Conservation (phyloP, 2,329 filamentous ascomycete genomes). For the Diaporthe eres region DNA sequence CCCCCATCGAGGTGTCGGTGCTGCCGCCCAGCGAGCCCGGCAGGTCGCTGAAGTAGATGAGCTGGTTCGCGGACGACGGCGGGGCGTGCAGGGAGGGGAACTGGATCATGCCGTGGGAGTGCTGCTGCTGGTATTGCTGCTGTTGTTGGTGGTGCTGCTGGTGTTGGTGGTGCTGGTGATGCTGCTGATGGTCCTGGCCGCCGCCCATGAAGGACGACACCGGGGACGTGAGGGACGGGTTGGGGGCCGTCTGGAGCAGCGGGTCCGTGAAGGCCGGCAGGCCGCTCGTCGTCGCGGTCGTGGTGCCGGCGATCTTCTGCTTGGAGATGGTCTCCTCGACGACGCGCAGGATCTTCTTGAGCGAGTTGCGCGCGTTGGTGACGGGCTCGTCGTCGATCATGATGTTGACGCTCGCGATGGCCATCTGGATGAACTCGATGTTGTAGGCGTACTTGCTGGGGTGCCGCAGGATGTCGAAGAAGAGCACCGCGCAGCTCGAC, state of each 20-base stretch:
- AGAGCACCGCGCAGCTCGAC: slow-evolving; percentile 48
- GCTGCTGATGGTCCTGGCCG: not conserved
- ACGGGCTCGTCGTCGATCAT: slow-evolving; percentile 46
- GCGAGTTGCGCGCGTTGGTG: slow-evolving; percentile 43
- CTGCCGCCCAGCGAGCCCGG: slow-evolving; percentile 17
- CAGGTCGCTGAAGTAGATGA: slow-evolving; percentile 46
- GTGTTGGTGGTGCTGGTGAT: not conserved
- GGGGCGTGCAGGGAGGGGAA: slow-evolving; percentile 45
- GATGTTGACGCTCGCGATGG: slow-evolving; percentile 44
- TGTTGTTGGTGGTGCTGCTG: not conserved
- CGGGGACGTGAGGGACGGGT: slow-evolving; percentile 28
- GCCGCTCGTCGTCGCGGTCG: slow-evolving; percentile 1
- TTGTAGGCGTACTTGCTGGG: slow-evolving; percentile 49
- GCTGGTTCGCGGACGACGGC: slow-evolving; percentile 37
- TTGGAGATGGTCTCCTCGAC: slow-evolving; percentile 46
- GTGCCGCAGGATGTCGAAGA: slow-evolving; percentile 49
- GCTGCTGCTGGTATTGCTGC: slow-evolving; percentile 3
- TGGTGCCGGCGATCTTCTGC: slow-evolving; percentile 32
- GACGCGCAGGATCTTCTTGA: slow-evolving; percentile 43
- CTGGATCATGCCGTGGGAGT: slow-evolving; percentile 41
- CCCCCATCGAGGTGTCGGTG: not conserved
- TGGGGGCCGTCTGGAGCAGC: slow-evolving; percentile 24
- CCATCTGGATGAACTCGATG: slow-evolving; percentile 49
- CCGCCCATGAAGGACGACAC: slow-evolving; percentile 14
- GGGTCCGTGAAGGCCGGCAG: slow-evolving; percentile 35